Evolutionary conservation across 306 rosid species (phyloP), one percentile per base, ranked within the genome.

Genomic region (Mimosa pudica): DNA sequence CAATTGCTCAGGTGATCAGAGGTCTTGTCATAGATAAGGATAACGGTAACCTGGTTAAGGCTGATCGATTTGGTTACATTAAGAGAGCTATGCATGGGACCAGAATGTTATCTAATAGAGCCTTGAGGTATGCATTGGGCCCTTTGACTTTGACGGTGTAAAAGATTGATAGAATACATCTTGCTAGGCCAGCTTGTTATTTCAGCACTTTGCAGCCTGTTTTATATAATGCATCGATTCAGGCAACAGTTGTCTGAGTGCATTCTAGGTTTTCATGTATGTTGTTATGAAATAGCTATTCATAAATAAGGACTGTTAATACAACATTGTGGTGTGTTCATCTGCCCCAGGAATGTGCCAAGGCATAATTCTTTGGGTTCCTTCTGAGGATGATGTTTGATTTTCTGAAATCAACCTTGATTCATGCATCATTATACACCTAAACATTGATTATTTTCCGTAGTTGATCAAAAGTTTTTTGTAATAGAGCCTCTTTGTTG

Each of bases 11-110:
- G 98, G 98, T 95, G 62, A 95, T 95, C 78, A 91, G 98, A 84
- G 98, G 98, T 81, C 98, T 95, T 64, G 98, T 95, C 77, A 92
- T 95, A 82, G 98, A 95, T 89, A 95, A 92, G 87, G 97, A 91
- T 85, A 92, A 82, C 74, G 98, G 98, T 61, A 95, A 95, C 85
- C 86, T 95, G 87, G 98, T 95, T 60, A 95, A 92, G 88, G 89
- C 98, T 77, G 98, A 95, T 82, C 94, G 98, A 64, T 95, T 95
- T 86, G 98, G 98, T 83, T 92, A 95, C 80, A 51, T 95, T 35
- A 88, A 92, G 83, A 91, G 98, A 87, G 98, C 97, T 71, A 92
- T 95, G 97, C 98, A 95, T 76, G 98, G 98, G 72, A 92, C 98
- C 72, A 74, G 75, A 70, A 95, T 95, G 98, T 84, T 95, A 48